A percentile compares a stretch with the other conserved stretches of the same genome.
phyloP scores from a whole-genome alignment of 169 alveolate species.

The Eimeria tenella region DNA sequence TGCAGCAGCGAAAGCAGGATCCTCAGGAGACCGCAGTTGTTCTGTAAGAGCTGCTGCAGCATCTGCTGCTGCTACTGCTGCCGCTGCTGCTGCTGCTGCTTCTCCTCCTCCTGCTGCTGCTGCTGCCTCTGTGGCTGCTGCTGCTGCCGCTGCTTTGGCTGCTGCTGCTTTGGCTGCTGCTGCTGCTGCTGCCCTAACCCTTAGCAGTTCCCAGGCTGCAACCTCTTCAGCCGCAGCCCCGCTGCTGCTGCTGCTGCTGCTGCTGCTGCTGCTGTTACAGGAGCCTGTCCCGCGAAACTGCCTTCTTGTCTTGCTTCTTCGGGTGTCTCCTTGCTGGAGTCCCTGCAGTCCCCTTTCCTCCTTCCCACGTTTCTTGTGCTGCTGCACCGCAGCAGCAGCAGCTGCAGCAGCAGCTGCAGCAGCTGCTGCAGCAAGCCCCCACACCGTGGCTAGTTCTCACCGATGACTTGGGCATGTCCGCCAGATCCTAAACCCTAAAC shows the following conservation, averaged over 20 bases:
- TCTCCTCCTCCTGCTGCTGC: too few species aligned
- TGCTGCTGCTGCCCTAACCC: not conserved
- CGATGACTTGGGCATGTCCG: not conserved
- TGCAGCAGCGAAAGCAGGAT: constrained; percentile 18
- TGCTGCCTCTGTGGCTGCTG: too few species aligned
- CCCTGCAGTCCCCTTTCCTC: constrained; percentile 44
- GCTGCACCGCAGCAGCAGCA: constrained; percentile 7
- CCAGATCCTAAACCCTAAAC: not conserved
- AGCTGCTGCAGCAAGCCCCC: constrained; percentile 33
- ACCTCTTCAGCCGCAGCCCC: not conserved
- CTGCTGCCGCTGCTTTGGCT: too few species aligned
- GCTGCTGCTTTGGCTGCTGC: not conserved
- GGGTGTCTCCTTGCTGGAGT: constrained; percentile 48
- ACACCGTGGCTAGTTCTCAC: constrained; percentile 17
- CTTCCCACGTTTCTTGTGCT: not conserved
- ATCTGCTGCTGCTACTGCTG: not conserved
- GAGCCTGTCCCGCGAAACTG: not conserved
- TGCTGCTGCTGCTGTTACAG: constrained; percentile 6
- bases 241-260: constrained; percentile 27
- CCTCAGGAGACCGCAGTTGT: constrained; percentile 19
- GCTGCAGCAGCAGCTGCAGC: constrained; percentile 52
- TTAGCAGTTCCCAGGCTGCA: not conserved
- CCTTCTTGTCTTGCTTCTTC: constrained; percentile 1
- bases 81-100: not conserved
- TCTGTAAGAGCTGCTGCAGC: not conserved